phyloP scores from a whole-genome alignment of 495 filamentous ascomycete genomes.

The Tuber borchii region DNA sequence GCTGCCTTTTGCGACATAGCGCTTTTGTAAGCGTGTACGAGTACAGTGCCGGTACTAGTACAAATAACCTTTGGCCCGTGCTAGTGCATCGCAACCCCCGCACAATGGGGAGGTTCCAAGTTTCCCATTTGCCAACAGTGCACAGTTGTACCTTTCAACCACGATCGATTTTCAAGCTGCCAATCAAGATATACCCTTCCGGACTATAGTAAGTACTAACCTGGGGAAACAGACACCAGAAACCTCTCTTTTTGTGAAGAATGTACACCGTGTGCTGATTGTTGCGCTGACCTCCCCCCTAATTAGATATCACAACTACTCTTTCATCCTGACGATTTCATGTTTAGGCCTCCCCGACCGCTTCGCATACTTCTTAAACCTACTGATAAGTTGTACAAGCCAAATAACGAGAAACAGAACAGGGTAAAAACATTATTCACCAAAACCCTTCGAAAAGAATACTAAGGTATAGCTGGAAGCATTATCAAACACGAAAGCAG shows the following conservation, averaged over 20 bases:
- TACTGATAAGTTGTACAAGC: conserved; percentile 2
- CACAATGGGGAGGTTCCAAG: background rate
- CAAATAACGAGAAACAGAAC: background rate
- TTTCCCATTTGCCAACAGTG: too few relatives aligned
- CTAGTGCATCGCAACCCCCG: background rate
- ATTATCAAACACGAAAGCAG: conserved; percentile 9
- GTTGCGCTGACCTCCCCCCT: too few relatives aligned
- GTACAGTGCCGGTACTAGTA: background rate
- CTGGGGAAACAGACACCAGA: too few relatives aligned
- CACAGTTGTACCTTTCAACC: too few relatives aligned
- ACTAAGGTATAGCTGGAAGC: background rate
- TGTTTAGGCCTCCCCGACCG: background rate
- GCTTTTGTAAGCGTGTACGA: background rate
- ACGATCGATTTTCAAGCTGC: too few relatives aligned
- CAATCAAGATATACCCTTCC: too few relatives aligned
- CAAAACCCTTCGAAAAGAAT: background rate
- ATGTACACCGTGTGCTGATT: too few relatives aligned
- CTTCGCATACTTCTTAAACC: background rate
- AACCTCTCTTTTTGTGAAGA: too few relatives aligned
- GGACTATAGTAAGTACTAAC: too few relatives aligned
- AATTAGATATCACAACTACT: background rate
- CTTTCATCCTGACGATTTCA: background rate
- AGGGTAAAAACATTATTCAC: background rate
- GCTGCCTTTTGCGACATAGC: background rate
- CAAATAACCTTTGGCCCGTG: background rate